Conservation (phyloP, 1,284 basidiomycete genomes). For the Cryptococcus sp. region DNA sequence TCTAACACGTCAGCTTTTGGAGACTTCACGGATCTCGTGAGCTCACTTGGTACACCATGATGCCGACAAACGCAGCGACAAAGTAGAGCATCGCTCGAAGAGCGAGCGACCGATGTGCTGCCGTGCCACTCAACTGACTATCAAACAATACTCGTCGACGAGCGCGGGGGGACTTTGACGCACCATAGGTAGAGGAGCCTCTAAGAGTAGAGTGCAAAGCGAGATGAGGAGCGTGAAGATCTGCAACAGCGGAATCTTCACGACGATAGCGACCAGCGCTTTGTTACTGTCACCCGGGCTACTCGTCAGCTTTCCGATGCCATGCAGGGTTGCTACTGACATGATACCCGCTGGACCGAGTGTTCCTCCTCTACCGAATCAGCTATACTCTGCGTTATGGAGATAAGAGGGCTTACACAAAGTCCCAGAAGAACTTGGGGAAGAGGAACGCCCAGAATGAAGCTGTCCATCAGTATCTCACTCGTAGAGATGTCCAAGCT, state of each 20-base stretch:
- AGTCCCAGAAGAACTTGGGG: constrained; percentile 87
- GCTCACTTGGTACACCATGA: constrained; percentile 71
- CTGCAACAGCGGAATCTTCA: constrained; percentile 66
- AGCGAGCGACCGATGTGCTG: constrained; percentile 61
- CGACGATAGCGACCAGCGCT: constrained; percentile 64
- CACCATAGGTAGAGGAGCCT: constrained; percentile 43
- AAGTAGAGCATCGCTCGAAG: constrained; percentile 60
- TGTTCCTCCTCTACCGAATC: constrained; percentile 18
- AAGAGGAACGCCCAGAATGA: constrained; percentile 69
- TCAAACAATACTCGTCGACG: background rate
- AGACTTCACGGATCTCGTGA: background rate
- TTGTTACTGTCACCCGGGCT: constrained; percentile 59
- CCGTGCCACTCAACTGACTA: constrained; percentile 50
- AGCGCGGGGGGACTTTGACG: constrained; percentile 1
- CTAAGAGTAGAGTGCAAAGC: constrained; percentile 57
- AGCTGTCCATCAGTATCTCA: constrained; percentile 41
- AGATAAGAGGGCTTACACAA: constrained; percentile 57
- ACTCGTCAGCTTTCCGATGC: background rate
- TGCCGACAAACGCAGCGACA: constrained; percentile 59
- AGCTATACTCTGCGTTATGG: background rate
- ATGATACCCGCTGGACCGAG: constrained; percentile 25
- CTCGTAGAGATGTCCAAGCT: background rate
- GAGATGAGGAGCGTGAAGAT: constrained; percentile 59
- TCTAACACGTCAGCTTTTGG: constrained; percentile 5
- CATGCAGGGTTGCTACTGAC: too few relatives aligned